Percentiles rank a stretch among this genome's conserved stretches.
These are phyloP conservation scores for Lentithecium fluviatile DNA, from an alignment of 495 filamentous ascomycete species.

Conservation along the genomic window DNA sequence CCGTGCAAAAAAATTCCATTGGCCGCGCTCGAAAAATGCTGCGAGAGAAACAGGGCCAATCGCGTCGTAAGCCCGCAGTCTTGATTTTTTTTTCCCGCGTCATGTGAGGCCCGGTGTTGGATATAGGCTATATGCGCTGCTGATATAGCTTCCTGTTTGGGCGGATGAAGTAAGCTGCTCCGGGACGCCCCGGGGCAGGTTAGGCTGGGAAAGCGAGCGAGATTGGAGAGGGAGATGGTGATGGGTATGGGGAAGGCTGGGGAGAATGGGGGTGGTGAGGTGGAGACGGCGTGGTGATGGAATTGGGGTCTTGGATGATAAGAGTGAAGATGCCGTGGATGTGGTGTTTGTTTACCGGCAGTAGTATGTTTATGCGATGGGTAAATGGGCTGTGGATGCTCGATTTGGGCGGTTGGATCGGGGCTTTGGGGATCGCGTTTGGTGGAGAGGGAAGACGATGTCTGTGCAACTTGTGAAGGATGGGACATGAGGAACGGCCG, in stretches of 20 bases:
- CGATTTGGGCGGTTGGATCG: neutral
- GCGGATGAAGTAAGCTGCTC: neutral
- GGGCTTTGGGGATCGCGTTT: neutral
- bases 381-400: conserved; percentile 9
- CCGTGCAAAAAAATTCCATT: conserved; percentile 22
- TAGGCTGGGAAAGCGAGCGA: neutral
- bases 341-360: conserved; percentile 15
- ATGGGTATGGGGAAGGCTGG: neutral
- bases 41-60: conserved; percentile 5
- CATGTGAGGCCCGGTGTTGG: conserved; percentile 11
- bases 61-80: neutral
- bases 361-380: conserved; percentile 27
- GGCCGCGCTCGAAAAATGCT: conserved; percentile 1
- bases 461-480: neutral
- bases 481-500: too few relatives aligned
- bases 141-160: conserved; percentile 23
- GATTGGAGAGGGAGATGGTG: neutral
- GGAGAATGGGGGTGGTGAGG: neutral
- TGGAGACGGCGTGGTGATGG: neutral
- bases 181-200: too few relatives aligned
- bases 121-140: conserved; percentile 29
- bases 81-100: neutral
- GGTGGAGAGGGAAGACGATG: neutral
- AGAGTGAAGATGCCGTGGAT: neutral
- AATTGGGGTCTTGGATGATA: neutral